Conservation (phyloP, 306 rosid species). For the Cucumis hystrix region DNA sequence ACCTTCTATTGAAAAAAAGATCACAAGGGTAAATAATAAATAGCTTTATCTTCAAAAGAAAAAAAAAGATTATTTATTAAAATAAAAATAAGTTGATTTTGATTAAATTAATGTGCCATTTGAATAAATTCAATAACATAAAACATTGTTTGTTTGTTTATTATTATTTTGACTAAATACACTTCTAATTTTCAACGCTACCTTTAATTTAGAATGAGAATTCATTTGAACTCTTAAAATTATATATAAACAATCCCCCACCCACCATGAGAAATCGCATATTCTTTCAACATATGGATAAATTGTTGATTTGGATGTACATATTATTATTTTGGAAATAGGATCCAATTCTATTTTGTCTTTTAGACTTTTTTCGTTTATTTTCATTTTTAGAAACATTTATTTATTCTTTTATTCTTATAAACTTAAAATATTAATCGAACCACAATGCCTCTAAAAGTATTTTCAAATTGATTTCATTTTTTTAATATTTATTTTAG, state of each 20-base stretch:
- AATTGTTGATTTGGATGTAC: not conserved
- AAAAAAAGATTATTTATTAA: not conserved
- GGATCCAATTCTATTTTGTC: not conserved
- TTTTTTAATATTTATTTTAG: not conserved
- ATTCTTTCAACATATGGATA: not conserved
- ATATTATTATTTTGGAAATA: not conserved
- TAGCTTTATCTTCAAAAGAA: not conserved
- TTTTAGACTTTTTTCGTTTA: not conserved
- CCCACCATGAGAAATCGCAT: not conserved
- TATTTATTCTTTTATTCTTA: not conserved
- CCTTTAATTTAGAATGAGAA: not conserved
- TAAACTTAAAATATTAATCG: no score
- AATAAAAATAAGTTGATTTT: not conserved
- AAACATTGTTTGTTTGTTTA: no score
- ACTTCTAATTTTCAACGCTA: not conserved
- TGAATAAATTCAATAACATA: not conserved
- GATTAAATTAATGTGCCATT: not conserved
- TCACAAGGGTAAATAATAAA: not conserved
- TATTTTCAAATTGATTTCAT: not conserved
- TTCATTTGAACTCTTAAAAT: not conserved
- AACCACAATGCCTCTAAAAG: not conserved
- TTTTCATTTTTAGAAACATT: not conserved
- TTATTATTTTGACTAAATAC: not conserved
- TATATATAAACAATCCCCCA: not conserved
- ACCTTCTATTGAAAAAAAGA: no score